Percentiles rank a stretch among this genome's conserved stretches.
Conservation (phyloP, 208 protist species). For the Leishmania tropica region DNA sequence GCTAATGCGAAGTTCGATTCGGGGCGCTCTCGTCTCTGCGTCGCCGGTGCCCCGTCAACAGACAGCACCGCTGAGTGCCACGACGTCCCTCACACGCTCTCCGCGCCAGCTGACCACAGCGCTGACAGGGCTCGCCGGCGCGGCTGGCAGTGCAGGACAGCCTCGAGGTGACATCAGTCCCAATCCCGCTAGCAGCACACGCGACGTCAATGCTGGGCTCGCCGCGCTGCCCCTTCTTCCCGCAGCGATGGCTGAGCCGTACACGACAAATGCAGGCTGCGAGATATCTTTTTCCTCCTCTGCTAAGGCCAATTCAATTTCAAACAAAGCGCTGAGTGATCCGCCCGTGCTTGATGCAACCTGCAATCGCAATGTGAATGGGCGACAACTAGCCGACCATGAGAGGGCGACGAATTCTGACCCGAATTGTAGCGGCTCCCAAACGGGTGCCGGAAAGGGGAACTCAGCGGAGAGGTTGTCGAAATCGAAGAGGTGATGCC, state of each 20-base stretch:
- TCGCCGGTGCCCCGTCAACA: conserved; percentile 6
- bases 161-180: not conserved
- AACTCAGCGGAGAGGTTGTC: not conserved
- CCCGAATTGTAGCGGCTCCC: not conserved
- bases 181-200: not conserved
- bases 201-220: not conserved
- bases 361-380: conserved; percentile 4
- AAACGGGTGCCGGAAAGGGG: not conserved
- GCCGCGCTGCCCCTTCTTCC: not conserved
- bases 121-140: not conserved
- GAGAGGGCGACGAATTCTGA: conserved; percentile 1
- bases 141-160: conserved; percentile 2
- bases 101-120: not conserved
- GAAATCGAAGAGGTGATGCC: not conserved
- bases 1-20: conserved; percentile 16
- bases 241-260: conserved; percentile 1
- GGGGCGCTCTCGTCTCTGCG: conserved; percentile 17
- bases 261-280: conserved; percentile 7
- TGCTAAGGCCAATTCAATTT: not conserved
- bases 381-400: not conserved
- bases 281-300: conserved; percentile 4
- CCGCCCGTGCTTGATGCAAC: conserved; percentile 34
- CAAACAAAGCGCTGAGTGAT: conserved; percentile 13
- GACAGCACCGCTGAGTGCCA: conserved; percentile 2
- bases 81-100: conserved; percentile 10